Evolutionary conservation across 2,329 filamentous ascomycete species (phyloP), one percentile per base, ranked within the genome.

Genomic region (Thermoascus crustaceus): DNA sequence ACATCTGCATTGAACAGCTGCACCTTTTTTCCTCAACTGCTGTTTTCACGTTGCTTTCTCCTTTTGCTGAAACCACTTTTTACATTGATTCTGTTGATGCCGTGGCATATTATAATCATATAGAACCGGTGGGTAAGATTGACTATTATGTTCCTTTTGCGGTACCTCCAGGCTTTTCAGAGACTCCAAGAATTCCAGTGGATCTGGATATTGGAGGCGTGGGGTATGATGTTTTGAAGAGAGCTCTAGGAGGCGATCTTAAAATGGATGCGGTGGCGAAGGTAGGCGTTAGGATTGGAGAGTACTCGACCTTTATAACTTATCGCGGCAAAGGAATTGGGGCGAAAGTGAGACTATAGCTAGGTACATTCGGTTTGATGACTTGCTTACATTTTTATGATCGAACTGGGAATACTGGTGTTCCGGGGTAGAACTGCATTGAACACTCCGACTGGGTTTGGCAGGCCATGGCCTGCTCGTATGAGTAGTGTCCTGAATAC

Each of bases 11-110:
- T 29, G 29, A 38, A 30, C 9, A 61, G 58, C 44, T 98, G 61
- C 87, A 96, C 62, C 62, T 96, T 34, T 72, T 91, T 43, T 83
- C 85, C 10, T 94, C 86, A 0, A 87, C 86, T 0, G 89, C 89
- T 3, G 78, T 81, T 1, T 95, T 98, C 59, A 79, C 76, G 0
- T 71, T 96, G 14, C 72, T 80, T 24, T 95, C 88, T 0, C 91
- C 91, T 0, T 68, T 96, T 6, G 63, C 69, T 25, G 67, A 78
- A 39, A 82, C 82, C 34, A 85, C 78, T 1, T 62, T 96, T 11
- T 83, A 78, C 48, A 74, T 98, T 43, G 85, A 85, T 23, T 72
- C 70, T 33, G 74, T 96, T 49, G 82, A 94, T 52, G 89, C 89
- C 5, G 86, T 82, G 1, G 87, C 91, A 0, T 82, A 78, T 42